These are phyloP conservation scores for Trichoderma pleuroti DNA, from an alignment of 2,329 filamentous ascomycete genomes.

Conservation along the genomic window DNA sequence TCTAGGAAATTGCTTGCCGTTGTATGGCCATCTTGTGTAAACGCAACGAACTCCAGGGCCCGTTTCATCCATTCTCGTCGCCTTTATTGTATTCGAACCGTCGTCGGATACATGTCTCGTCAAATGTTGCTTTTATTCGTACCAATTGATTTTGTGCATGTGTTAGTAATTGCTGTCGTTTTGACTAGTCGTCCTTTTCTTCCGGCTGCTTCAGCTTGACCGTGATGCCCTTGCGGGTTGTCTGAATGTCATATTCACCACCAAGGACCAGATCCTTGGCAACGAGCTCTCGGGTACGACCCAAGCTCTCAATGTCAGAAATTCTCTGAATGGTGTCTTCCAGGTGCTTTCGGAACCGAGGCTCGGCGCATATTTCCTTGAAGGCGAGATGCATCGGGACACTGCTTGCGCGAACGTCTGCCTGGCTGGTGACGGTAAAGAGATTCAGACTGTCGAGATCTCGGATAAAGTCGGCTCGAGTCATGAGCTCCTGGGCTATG, in stretches of 20 bases:
- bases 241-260: conserved; percentile 69
- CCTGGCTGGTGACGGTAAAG: conserved; percentile 85
- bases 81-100: background rate
- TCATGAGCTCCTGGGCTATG: conserved; percentile 88
- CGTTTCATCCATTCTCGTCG: background rate
- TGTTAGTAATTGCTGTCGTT: background rate
- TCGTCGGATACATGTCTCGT: background rate
- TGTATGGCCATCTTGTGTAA: background rate
- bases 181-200: conserved; percentile 27
- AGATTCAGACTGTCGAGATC: conserved; percentile 90
- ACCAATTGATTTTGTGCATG: background rate
- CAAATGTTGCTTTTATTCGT: background rate
- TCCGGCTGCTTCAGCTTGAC: conserved; percentile 44
- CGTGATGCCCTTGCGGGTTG: conserved; percentile 38
- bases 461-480: conserved; percentile 89
- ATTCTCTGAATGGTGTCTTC: conserved; percentile 83
- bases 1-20: conserved; percentile 3
- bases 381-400: conserved; percentile 97
- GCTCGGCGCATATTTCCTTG: conserved; percentile 70
- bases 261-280: conserved; percentile 89
- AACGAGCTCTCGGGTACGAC: conserved; percentile 88
- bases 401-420: conserved; percentile 85
- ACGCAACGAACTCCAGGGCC: background rate
- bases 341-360: conserved; percentile 78
- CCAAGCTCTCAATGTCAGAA: conserved; percentile 86